A percentile compares a stretch with the other conserved stretches of the same genome.
These are phyloP conservation scores for Fusarium pseudoanthophilum DNA, from an alignment of 2,329 filamentous ascomycete species.

Conservation along the genomic window DNA sequence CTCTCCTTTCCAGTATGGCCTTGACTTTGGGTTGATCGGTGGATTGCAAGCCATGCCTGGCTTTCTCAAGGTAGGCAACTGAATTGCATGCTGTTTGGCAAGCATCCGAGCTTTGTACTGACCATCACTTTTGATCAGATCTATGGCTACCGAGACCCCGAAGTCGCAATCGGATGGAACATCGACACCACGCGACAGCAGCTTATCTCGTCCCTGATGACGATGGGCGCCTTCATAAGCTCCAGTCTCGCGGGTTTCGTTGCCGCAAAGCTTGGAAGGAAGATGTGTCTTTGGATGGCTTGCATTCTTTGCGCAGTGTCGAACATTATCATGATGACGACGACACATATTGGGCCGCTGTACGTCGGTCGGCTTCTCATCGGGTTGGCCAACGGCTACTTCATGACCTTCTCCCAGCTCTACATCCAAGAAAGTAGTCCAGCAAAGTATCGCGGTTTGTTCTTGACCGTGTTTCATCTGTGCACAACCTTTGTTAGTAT, in stretches of 20 bases:
- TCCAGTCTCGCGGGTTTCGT: conserved; percentile 36
- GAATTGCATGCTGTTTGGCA: not conserved
- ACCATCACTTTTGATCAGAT: not conserved
- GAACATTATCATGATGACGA: conserved; percentile 42
- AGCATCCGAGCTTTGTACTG: not conserved
- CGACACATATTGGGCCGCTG: conserved; percentile 28
- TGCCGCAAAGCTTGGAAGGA: conserved; percentile 31
- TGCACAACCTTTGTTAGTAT: conserved; percentile 38
- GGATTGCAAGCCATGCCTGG: conserved; percentile 40
- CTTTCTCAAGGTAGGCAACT: conserved; percentile 23
- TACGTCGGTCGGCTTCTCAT: conserved; percentile 34
- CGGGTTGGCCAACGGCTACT: conserved; percentile 38
- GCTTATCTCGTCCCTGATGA: conserved; percentile 40
- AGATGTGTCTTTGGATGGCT: conserved; percentile 31
- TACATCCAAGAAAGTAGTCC: conserved; percentile 40
- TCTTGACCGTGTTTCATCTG: conserved; percentile 36
- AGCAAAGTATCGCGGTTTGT: conserved; percentile 37
- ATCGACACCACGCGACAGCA: conserved; percentile 39
- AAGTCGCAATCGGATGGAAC: conserved; percentile 41
- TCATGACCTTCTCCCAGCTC: conserved; percentile 41
- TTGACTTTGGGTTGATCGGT: conserved; percentile 40
- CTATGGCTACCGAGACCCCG: conserved; percentile 35
- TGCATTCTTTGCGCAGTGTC: conserved; percentile 34
- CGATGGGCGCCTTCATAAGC: conserved; percentile 38
- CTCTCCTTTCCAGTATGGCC: conserved; percentile 39